Evolutionary conservation across 208 protist species (phyloP).

Genomic region (Spironucleus salmonicida): DNA sequence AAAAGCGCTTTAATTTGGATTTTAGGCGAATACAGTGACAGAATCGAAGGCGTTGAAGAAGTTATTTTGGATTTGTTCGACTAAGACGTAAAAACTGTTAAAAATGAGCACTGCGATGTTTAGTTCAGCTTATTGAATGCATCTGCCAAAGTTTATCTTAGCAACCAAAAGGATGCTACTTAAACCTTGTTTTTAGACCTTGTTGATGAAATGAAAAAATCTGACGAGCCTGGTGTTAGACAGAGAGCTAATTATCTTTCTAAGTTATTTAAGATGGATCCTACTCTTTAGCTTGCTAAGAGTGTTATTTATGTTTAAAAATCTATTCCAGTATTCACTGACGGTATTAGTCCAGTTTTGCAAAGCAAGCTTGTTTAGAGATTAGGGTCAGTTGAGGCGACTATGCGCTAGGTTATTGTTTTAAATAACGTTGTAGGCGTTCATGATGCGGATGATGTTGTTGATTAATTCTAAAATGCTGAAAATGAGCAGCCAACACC

Average conservation of each 20-base stretch:
- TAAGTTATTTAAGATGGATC: conserved; percentile 26
- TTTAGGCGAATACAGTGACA: conserved; percentile 37
- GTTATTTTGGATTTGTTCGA: conserved; percentile 18
- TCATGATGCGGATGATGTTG: too few species aligned
- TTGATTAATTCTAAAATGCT: too few species aligned
- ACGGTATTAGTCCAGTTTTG: too few species aligned
- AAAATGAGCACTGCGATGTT: conserved; percentile 9
- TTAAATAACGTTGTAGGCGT: too few species aligned
- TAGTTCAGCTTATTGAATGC: conserved; percentile 38
- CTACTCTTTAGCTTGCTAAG: conserved; percentile 32
- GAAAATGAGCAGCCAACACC: too few species aligned
- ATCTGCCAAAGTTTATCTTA: conserved; percentile 34
- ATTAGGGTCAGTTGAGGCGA: too few species aligned
- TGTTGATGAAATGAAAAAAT: conserved; percentile 2
- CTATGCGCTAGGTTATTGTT: too few species aligned
- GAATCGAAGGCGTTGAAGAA: conserved; percentile 35
- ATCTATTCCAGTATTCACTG: background rate
- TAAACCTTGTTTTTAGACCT: conserved; percentile 30
- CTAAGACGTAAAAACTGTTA: background rate
- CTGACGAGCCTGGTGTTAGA: conserved; percentile 31
- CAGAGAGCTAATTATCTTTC: conserved; percentile 40
- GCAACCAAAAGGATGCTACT: background rate
- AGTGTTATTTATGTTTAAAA: conserved; percentile 27
- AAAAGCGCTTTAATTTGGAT: conserved; percentile 43
- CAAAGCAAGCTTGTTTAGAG: too few species aligned